Percentiles rank a stretch among this genome's conserved stretches.
Evolutionary conservation across 2,329 filamentous ascomycete species (phyloP).

Genomic region (Cladosporium sp.): DNA sequence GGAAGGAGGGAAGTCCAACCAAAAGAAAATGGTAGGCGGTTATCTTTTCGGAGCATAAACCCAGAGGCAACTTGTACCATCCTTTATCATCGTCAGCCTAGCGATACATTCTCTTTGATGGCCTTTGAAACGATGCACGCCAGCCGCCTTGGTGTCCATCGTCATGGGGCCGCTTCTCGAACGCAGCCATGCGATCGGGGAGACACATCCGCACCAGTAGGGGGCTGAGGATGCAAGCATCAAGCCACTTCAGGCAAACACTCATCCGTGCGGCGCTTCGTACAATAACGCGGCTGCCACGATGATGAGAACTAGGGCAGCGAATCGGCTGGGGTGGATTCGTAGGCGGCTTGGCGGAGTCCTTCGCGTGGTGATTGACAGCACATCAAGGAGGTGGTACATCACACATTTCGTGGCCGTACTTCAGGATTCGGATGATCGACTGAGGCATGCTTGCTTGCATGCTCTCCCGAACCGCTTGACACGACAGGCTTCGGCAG

Average conservation of each 20-base stretch:
- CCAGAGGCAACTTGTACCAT: background rate
- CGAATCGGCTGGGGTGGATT: constrained; percentile 1
- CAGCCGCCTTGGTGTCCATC: background rate
- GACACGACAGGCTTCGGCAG: background rate
- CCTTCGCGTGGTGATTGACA: background rate
- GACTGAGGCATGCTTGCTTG: background rate
- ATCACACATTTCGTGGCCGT: background rate
- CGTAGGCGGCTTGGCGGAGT: background rate
- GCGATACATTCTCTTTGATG: background rate
- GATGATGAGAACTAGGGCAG: background rate
- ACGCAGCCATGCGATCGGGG: background rate
- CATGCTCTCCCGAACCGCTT: too few species aligned
- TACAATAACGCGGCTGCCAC: background rate
- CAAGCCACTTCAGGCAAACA: constrained; percentile 6
- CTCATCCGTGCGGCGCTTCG: background rate
- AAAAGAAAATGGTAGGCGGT: background rate
- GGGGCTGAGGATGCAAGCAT: background rate
- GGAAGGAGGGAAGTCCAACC: background rate
- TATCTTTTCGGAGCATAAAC: background rate
- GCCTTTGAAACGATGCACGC: background rate
- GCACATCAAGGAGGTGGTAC: constrained; percentile 1
- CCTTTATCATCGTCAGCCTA: background rate
- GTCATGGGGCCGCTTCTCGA: background rate
- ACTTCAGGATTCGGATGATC: background rate
- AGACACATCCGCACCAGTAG: background rate